Percentiles rank a stretch among this genome's conserved stretches.
phyloP scores from a whole-genome alignment of 139 green algal genomes.

The Micractinium sp. region DNA sequence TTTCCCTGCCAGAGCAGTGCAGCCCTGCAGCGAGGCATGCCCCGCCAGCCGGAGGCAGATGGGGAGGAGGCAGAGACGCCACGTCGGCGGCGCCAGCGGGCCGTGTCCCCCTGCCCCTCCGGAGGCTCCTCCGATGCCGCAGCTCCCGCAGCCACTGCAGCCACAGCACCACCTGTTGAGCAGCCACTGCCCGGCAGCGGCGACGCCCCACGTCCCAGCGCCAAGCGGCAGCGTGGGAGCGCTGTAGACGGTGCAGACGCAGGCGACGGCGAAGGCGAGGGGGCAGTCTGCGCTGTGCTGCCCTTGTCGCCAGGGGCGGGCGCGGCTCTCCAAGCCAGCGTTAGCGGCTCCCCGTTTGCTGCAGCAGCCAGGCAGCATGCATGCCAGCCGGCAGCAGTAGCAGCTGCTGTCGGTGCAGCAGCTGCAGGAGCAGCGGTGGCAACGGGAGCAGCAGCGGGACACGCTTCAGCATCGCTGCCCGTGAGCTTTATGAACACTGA shows the following conservation, averaged over 20 bases:
- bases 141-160: not conserved
- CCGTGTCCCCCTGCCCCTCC: not conserved
- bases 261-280: not conserved
- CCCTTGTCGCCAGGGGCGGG: not conserved
- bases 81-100: not conserved
- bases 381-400: not conserved
- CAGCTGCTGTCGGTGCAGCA: not conserved
- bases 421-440: no score
- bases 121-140: not conserved
- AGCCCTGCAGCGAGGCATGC: not conserved
- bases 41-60: not conserved
- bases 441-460: not conserved
- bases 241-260: not conserved
- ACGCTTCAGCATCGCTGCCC: not conserved
- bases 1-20: not conserved
- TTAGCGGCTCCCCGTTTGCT: not conserved
- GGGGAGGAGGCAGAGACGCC: conserved; percentile 2
- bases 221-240: conserved; percentile 12
- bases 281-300: not conserved
- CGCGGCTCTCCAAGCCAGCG: not conserved
- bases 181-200: not conserved
- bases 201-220: not conserved
- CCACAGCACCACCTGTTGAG: not conserved
- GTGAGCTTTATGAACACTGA: not conserved
- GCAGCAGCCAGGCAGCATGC: no score